Evolutionary conservation across 257 asterid species (phyloP).

Genomic region (Solanum microdontum): DNA sequence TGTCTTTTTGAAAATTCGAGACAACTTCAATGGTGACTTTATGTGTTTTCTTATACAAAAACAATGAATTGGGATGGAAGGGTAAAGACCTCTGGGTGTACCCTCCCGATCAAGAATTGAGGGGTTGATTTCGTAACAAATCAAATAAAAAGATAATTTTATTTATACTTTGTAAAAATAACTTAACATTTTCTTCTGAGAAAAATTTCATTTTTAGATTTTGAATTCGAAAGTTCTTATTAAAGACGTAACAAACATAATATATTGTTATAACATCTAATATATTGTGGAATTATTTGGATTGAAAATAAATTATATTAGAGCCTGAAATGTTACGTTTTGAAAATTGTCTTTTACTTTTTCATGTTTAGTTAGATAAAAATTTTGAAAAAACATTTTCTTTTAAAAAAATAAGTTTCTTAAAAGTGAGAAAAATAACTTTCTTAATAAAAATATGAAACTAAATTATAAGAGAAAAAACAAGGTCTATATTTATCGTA

Average conservation of each 20-base stretch:
- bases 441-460: too few relatives aligned
- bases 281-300: background rate
- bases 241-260: background rate
- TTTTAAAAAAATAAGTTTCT: too few relatives aligned
- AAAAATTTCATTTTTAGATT: background rate
- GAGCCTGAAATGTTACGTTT: background rate
- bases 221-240: background rate
- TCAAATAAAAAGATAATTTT: too few relatives aligned
- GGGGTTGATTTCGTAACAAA: background rate
- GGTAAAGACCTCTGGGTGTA: background rate
- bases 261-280: background rate
- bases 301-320: too few relatives aligned
- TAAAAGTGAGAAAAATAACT: too few relatives aligned
- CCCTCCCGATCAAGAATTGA: background rate
- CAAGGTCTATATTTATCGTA: background rate
- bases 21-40: too few relatives aligned
- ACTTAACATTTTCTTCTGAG: background rate
- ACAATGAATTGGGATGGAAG: background rate
- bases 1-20: too few relatives aligned
- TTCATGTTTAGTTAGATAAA: too few relatives aligned
- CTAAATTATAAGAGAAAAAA: background rate
- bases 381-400: too few relatives aligned
- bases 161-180: too few relatives aligned
- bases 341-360: too few relatives aligned
- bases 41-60: too few relatives aligned